Conservation (phyloP, 805 yeast species). For the Suhomyces pyralidae region DNA sequence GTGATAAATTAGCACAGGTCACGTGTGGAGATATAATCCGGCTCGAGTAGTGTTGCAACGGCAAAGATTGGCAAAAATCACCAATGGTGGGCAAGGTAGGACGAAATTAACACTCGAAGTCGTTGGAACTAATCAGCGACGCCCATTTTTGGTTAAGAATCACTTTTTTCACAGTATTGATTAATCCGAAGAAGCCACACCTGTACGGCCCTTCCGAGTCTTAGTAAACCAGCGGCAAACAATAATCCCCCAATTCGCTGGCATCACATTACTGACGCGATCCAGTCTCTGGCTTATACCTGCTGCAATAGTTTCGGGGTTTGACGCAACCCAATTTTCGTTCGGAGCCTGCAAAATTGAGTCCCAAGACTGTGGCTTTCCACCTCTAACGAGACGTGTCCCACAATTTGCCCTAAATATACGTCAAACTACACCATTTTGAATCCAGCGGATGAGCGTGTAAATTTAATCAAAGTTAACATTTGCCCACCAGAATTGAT, state of each 20-base stretch:
- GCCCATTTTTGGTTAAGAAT: not conserved
- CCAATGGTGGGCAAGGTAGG: not conserved
- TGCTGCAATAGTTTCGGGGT: not conserved
- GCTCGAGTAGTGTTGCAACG: not conserved
- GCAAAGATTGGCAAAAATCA: not conserved
- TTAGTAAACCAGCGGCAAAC: not conserved
- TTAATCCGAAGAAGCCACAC: not conserved
- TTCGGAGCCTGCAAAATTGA: not conserved
- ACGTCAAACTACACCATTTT: not conserved
- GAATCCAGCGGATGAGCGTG: not conserved
- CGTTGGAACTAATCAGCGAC: not conserved
- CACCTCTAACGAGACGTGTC: not conserved
- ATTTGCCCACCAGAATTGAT: not conserved
- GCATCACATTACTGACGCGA: not conserved
- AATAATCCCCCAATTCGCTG: not conserved
- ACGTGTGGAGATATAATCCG: constrained; percentile 7
- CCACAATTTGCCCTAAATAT: not conserved
- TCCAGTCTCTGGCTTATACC: not conserved
- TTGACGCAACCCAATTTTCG: not conserved
- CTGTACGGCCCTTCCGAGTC: not conserved
- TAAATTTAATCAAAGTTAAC: not conserved
- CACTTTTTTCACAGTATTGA: not conserved
- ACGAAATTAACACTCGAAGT: not conserved
- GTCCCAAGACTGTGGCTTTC: not conserved
- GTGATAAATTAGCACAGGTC: constrained; percentile 6